Conservation (phyloP, 495 filamentous ascomycete genomes). For the Evansstolkia leycettana region DNA sequence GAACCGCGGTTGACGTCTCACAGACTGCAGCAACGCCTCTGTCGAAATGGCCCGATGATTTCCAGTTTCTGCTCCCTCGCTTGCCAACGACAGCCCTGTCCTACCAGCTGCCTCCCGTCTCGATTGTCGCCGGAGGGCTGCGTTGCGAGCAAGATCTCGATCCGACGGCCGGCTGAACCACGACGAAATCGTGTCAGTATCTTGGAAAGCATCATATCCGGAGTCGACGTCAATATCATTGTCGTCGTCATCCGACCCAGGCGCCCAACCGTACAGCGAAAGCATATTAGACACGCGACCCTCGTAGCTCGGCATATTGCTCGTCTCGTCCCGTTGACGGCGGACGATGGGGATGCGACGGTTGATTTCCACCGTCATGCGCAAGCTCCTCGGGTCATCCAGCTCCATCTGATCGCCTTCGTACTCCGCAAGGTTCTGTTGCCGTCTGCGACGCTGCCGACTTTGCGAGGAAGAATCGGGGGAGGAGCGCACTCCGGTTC, state of each 20-base stretch:
- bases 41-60: conserved; percentile 17
- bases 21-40: conserved; percentile 36
- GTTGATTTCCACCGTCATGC: conserved; percentile 25
- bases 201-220: conserved; percentile 23
- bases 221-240: conserved; percentile 15
- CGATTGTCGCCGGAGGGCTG: conserved; percentile 14
- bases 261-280: conserved; percentile 48
- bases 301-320: conserved; percentile 32
- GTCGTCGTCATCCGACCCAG: conserved; percentile 34
- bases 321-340: conserved; percentile 17
- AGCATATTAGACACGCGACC: conserved; percentile 35
- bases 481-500: conserved; percentile 27
- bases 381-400: conserved; percentile 22
- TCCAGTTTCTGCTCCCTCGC: conserved; percentile 11
- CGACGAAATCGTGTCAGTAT: conserved; percentile 11
- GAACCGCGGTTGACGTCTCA: conserved; percentile 34
- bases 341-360: conserved; percentile 31
- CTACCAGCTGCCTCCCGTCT: conserved; percentile 12
- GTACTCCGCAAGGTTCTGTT: conserved; percentile 17
- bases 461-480: conserved; percentile 19
- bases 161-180: conserved; percentile 20
- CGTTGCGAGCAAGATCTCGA: conserved; percentile 7
- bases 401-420: conserved; percentile 30
- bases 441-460: conserved; percentile 24
- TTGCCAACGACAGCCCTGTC: conserved; percentile 5